Evolutionary conservation across 2,329 filamentous ascomycete species (phyloP), one percentile per base, ranked within the genome.

Genomic region (Botrytis paeoniae): DNA sequence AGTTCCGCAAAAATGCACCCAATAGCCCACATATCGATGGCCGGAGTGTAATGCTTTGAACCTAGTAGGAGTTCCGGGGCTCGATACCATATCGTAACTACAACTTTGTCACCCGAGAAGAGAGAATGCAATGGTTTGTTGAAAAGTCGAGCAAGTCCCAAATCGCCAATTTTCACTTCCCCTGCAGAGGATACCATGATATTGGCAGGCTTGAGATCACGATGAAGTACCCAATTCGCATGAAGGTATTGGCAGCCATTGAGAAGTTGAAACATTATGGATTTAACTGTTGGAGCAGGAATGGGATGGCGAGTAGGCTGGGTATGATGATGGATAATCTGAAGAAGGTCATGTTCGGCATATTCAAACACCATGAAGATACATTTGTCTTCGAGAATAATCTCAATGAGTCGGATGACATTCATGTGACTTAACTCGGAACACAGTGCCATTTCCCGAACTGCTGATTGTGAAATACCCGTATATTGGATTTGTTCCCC

Each of bases 321-420:
- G 1, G 82, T 97, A 83, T 99, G 96, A 81, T 98, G 95, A 81
- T 99, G 96, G 78, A 99, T 98, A 81, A 99, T 98, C 82, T 99
- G 96, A 7, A 99, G 86, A 54, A 99, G 85, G 82, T 99, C 96
- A 82, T 99, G 96, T 83, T 99, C 96, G 77, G 96, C 96, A 82
- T 97, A 99, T 82, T 98, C 96, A 78, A 99, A 98, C 2, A 99
- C 95, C 92, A 99, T 99, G 83, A 95, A 99, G 81, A 99, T 98
- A 84, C 95, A 98, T 85, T 98, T 98, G 82, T 97, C 95, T 83
- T 99, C 95, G 4, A 99, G 87, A 79, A 99, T 97, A 79, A 97
- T 98, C 83, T 99, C 96, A 75, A 95, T 90, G 1, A 98, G 89
- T 74, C 92, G 90, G 77, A 99, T 95, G 48, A 99, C 91, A 81